A percentile compares a stretch with the other conserved stretches of the same genome.
These are phyloP conservation scores for Aspergillus caelatus DNA, from an alignment of 2,329 filamentous ascomycete species.

Conservation along the genomic window DNA sequence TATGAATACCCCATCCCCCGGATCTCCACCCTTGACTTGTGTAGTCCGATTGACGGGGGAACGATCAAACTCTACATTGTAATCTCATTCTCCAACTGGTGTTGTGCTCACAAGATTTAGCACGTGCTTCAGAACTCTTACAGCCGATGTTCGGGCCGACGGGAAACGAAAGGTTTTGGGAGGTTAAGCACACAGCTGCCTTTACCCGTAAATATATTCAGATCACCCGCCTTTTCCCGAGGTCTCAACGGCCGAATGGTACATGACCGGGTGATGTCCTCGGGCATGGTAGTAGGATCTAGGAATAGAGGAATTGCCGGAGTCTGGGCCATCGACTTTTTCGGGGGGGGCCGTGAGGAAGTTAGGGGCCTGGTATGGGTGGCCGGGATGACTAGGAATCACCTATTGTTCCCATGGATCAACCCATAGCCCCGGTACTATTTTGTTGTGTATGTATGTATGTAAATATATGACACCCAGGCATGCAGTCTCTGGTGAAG, in stretches of 20 bases:
- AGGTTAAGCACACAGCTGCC: neutral
- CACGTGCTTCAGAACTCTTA: conserved; percentile 6
- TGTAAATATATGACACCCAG: neutral
- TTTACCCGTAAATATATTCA: conserved; percentile 23
- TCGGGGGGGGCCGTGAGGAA: neutral
- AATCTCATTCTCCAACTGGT: neutral
- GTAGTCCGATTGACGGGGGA: neutral
- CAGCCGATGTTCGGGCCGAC: conserved; percentile 33
- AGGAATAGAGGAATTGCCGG: conserved; percentile 27
- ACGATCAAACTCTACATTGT: neutral
- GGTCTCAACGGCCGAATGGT: conserved; percentile 11
- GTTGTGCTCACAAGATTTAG: neutral
- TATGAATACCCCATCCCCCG: neutral
- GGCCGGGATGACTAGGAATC: neutral
- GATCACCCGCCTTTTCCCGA: conserved; percentile 40
- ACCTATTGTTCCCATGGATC: neutral
- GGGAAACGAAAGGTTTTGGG: conserved; percentile 9
- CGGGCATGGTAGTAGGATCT: conserved; percentile 11
- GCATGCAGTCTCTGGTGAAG: too few species aligned
- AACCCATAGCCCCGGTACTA: neutral
- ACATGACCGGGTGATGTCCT: conserved; percentile 17
- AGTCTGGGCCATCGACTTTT: conserved; percentile 6
- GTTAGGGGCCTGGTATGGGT: too few species aligned
- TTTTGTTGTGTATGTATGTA: neutral
- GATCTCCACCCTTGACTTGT: neutral